Percentiles rank a stretch among this genome's conserved stretches.
Conservation (phyloP, 345 rosid species). For the Laguncularia racemosa region DNA sequence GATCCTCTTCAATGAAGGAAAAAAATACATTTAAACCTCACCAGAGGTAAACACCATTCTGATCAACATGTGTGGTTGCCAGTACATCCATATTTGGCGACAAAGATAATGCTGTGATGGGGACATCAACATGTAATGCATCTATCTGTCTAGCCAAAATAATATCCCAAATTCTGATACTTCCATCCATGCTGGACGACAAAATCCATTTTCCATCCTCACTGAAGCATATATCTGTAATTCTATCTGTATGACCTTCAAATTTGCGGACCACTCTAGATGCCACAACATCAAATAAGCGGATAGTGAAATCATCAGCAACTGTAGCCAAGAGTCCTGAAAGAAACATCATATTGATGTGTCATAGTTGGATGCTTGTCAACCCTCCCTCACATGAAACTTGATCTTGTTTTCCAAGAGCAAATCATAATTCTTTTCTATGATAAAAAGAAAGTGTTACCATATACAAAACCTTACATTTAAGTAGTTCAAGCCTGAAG, state of each 20-base stretch:
- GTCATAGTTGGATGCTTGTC: too few species aligned
- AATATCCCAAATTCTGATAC: slow-evolving; percentile 89
- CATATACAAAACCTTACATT: too few species aligned
- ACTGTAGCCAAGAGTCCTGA: slow-evolving; percentile 89
- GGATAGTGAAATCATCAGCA: slow-evolving; percentile 76
- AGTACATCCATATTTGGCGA: slow-evolving; percentile 94
- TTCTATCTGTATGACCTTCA: slow-evolving; percentile 87
- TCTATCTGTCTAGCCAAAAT: slow-evolving; percentile 87
- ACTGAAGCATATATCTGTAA: slow-evolving; percentile 83
- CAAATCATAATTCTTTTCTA: too few species aligned
- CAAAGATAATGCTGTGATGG: slow-evolving; percentile 84
- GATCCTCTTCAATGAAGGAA: neutral
- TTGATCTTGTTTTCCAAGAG: too few species aligned
- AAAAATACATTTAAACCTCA: slow-evolving; percentile 17
- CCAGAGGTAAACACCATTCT: slow-evolving; percentile 89
- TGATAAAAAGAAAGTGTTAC: too few species aligned
- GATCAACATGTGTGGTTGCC: slow-evolving; percentile 91
- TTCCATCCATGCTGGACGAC: slow-evolving; percentile 96
- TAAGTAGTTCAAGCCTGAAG: too few species aligned
- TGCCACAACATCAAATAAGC: slow-evolving; percentile 69
- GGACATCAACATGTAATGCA: slow-evolving; percentile 67
- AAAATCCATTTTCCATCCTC: slow-evolving; percentile 98
- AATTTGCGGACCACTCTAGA: slow-evolving; percentile 87
- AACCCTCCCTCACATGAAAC: too few species aligned
- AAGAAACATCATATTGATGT: slow-evolving; percentile 9